Evolutionary conservation across 2,329 filamentous ascomycete species (phyloP), one percentile per base, ranked within the genome.

Genomic region (Bipolaris zeicola): DNA sequence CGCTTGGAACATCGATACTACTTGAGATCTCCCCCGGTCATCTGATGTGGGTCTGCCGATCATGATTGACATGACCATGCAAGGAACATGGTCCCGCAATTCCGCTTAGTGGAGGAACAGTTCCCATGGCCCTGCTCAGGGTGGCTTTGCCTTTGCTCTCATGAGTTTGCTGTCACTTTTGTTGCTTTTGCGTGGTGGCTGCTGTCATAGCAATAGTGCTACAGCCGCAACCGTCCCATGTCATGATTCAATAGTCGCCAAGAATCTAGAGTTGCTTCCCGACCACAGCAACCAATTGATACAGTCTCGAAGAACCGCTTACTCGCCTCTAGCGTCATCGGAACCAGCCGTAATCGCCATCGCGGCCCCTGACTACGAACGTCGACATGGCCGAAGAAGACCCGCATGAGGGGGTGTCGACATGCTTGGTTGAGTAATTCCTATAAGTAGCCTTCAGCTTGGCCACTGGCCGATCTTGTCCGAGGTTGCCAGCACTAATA

Each of bases 41-140:
- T 31, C 26, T 45, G 33, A 5, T 33, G 26, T 22, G 50, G 55
- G 26, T 22, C 50, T 18, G 55, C 50, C 33, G 55, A 57, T 57
- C 45, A 54, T 57, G 50, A 31, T 33, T 54, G 42, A 14, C 28
- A 18, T 20, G 43, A 34, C 13, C 24, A 45, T 54, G n/a, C 5
- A 37, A 31, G 11, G 34, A 10, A 18, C n/a, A 28, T 26, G 34
- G 45, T 14, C 34, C 34, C 45, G 11, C 45, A n/a, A 26, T 26
- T 7, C 45, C 6, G 14, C 41, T 20, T 31, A n/a, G 16, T 44
- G 14, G 13, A n/a, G 41, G 24, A 48, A n/a, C 38, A 24, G 45
- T 28, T 26, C 14, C 34, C 22, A 41, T 37, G 24, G 37, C 16
- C 37, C 6, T 37, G 31, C 26, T n/a, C 5, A 11, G 6, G 33